phyloP scores from a whole-genome alignment of 2,329 filamentous ascomycete genomes.

The Colletotrichum graminicola region DNA sequence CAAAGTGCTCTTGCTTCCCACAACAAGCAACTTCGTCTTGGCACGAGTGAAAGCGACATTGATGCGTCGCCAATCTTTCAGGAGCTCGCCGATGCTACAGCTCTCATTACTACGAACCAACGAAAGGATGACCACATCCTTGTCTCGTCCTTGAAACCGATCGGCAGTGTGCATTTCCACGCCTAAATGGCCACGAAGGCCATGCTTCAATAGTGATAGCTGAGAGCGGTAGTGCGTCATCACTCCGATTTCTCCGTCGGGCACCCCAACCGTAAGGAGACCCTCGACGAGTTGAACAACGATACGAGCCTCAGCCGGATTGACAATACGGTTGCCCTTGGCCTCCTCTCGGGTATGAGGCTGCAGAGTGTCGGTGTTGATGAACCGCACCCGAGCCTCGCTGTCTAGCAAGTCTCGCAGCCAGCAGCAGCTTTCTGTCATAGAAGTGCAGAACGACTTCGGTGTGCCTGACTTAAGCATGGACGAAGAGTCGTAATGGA shows the following conservation, averaged over 20 bases:
- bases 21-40: slow-evolving; percentile 88
- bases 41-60: slow-evolving; percentile 97
- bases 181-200: slow-evolving; percentile 69
- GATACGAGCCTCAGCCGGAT: slow-evolving; percentile 83
- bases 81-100: slow-evolving; percentile 86
- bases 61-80: slow-evolving; percentile 92
- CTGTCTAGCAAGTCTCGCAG: slow-evolving; percentile 78
- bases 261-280: slow-evolving; percentile 80
- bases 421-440: slow-evolving; percentile 74
- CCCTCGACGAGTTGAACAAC: slow-evolving; percentile 84
- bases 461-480: slow-evolving; percentile 57
- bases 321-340: slow-evolving; percentile 88
- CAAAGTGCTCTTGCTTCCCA: slow-evolving; percentile 86
- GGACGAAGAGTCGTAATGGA: slow-evolving; percentile 68
- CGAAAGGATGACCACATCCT: slow-evolving; percentile 89
- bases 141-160: slow-evolving; percentile 96
- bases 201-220: slow-evolving; percentile 83
- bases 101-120: slow-evolving; percentile 89
- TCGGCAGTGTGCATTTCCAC: slow-evolving; percentile 98
- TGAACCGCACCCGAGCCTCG: slow-evolving; percentile 80
- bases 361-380: slow-evolving; percentile 86
- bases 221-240: slow-evolving; percentile 98
- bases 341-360: slow-evolving; percentile 76
- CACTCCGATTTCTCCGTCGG: slow-evolving; percentile 84
- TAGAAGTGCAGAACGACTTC: slow-evolving; percentile 68